Conservation (phyloP, 805 yeast species). For the Yarrowia divulgata region DNA sequence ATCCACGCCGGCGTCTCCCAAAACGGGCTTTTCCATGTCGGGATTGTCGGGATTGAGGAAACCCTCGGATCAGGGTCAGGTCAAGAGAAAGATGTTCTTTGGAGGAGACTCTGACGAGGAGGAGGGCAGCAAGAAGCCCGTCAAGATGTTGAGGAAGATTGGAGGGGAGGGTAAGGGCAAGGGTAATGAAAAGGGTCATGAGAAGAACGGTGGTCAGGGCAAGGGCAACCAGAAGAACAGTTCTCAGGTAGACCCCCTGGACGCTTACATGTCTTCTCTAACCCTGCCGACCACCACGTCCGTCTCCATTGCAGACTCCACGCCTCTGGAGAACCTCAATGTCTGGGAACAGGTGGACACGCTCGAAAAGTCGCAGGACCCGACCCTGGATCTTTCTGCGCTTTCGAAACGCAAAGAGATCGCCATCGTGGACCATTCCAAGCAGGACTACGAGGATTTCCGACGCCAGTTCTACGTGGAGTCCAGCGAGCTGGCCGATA, state of each 20-base stretch:
- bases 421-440: slow-evolving; percentile 57
- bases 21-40: slow-evolving; percentile 24
- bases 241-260: slow-evolving; percentile 54
- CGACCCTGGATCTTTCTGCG: slow-evolving; percentile 49
- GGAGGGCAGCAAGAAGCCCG: slow-evolving; percentile 2
- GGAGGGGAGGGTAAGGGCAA: not conserved
- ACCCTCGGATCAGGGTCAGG: slow-evolving; percentile 3
- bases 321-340: slow-evolving; percentile 39
- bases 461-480: slow-evolving; percentile 68
- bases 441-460: slow-evolving; percentile 60
- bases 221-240: not conserved
- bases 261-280: slow-evolving; percentile 54
- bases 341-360: slow-evolving; percentile 46
- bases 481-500: slow-evolving; percentile 58
- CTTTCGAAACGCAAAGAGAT: slow-evolving; percentile 57
- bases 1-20: slow-evolving; percentile 5
- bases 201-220: too few relatives aligned
- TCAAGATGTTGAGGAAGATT: slow-evolving; percentile 13
- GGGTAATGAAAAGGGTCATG: not conserved
- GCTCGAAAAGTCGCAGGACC: slow-evolving; percentile 46
- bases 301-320: slow-evolving; percentile 40
- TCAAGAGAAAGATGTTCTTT: slow-evolving; percentile 14
- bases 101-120: slow-evolving; percentile 17
- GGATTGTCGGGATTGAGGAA: not conserved
- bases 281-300: slow-evolving; percentile 37